phyloP scores from a whole-genome alignment of 331 rosid genomes.

The Acacia concinna region DNA sequence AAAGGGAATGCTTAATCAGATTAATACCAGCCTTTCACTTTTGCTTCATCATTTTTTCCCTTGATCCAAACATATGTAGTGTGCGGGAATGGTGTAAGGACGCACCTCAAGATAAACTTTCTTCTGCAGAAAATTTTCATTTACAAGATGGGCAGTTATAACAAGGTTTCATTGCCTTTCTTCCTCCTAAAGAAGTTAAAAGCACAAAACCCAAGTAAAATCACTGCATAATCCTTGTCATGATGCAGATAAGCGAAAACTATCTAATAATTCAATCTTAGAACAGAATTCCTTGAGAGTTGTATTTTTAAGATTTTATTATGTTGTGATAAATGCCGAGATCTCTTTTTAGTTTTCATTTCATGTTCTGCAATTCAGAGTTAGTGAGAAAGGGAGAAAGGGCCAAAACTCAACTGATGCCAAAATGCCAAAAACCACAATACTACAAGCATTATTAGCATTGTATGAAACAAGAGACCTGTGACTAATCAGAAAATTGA shows the following conservation, averaged over 20 bases:
- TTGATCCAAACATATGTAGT: neutral
- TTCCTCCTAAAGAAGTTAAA: constrained; percentile 57
- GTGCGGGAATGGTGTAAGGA: neutral
- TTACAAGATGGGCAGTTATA: constrained; percentile 80
- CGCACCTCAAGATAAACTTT: constrained; percentile 88
- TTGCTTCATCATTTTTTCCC: neutral
- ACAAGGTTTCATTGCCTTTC: constrained; percentile 91
- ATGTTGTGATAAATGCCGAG: neutral
- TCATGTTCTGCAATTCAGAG: neutral
- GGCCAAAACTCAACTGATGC: neutral
- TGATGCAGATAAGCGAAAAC: constrained; percentile 3
- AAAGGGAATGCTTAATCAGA: neutral
- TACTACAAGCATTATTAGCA: neutral
- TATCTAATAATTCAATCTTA: neutral
- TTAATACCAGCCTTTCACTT: neutral
- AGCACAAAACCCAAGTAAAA: constrained; percentile 13
- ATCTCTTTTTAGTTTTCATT: neutral
- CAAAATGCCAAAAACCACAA: neutral
- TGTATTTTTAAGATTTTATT: neutral
- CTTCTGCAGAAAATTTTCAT: constrained; percentile 85
- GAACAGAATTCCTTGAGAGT: neutral
- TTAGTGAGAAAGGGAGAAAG: neutral
- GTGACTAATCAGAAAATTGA: constrained; percentile 5
- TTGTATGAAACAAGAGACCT: neutral
- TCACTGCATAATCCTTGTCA: neutral